Conservation (phyloP, 2,329 filamentous ascomycete genomes). For the Capronia coronata region DNA sequence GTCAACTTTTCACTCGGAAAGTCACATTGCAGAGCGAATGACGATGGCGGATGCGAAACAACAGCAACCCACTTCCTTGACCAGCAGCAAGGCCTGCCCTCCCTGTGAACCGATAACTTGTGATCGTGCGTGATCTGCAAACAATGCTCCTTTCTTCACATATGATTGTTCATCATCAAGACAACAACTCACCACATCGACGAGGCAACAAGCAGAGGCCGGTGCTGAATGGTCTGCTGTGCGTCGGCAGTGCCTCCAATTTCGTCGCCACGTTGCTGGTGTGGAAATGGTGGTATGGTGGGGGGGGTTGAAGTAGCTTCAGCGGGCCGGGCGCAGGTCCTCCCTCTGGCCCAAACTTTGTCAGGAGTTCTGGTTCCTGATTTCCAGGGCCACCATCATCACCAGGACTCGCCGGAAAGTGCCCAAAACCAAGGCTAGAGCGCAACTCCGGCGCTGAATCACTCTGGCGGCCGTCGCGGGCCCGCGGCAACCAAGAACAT, state of each 20-base stretch:
- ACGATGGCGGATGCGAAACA: neutral
- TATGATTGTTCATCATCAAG: neutral
- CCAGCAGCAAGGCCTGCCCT: neutral
- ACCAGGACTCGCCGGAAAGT: neutral
- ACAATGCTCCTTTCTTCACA: neutral
- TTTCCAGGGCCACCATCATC: no score
- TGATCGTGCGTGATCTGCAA: no score
- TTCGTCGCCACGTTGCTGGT: constrained; percentile 9
- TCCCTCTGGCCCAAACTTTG: constrained; percentile 10
- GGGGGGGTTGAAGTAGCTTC: neutral
- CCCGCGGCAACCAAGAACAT: constrained; percentile 7
- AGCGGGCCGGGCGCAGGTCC: neutral
- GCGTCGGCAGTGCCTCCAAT: neutral
- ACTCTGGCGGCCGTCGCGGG: constrained; percentile 2
- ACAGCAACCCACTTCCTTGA: no score
- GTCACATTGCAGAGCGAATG: neutral
- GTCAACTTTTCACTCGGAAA: no score
- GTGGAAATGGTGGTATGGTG: neutral
- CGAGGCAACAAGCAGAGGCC: neutral
- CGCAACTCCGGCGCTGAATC: constrained; percentile 9
- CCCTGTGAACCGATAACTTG: no score
- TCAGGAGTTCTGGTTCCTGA: constrained; percentile 13
- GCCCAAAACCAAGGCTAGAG: constrained; percentile 20
- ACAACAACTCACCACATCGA: neutral
- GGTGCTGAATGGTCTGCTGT: neutral